A percentile compares a stretch with the other conserved stretches of the same genome.
These are phyloP conservation scores for Starmerella asiatica DNA, from an alignment of 805 yeast genomes.

Conservation along the genomic window DNA sequence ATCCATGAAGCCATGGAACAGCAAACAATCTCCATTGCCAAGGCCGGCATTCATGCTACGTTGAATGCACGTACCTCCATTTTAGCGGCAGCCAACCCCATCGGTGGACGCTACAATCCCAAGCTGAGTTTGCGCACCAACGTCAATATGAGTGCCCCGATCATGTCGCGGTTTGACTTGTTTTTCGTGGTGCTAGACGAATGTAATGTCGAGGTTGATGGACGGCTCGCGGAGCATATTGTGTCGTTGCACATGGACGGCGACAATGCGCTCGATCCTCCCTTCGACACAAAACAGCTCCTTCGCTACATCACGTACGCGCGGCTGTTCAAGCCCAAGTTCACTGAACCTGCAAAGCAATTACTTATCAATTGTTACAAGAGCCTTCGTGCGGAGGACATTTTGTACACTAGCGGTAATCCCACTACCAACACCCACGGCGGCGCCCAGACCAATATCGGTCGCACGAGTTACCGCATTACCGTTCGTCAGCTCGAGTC, in stretches of 20 bases:
- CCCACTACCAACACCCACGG: slow-evolving; percentile 11
- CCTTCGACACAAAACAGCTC: slow-evolving; percentile 76
- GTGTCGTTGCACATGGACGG: slow-evolving; percentile 83
- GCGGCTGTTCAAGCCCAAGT: slow-evolving; percentile 76
- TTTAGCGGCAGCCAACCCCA: slow-evolving; percentile 96
- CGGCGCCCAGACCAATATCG: slow-evolving; percentile 25
- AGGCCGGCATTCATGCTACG: slow-evolving; percentile 97
- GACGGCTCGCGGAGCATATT: slow-evolving; percentile 81
- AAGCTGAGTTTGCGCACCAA: slow-evolving; percentile 73
- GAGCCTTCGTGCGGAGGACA: slow-evolving; percentile 76
- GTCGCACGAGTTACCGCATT: slow-evolving; percentile 74
- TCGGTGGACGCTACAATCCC: slow-evolving; percentile 91
- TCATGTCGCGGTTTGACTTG: slow-evolving; percentile 94
- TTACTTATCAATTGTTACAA: slow-evolving; percentile 66
- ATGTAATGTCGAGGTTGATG: slow-evolving; percentile 80
- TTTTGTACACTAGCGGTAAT: slow-evolving; percentile 44
- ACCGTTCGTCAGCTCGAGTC: slow-evolving; percentile 90
- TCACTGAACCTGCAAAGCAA: slow-evolving; percentile 70
- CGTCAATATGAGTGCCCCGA: slow-evolving; percentile 92
- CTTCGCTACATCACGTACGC: slow-evolving; percentile 84
- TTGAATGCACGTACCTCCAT: slow-evolving; percentile 92
- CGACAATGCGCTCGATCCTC: slow-evolving; percentile 82
- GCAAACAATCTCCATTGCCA: slow-evolving; percentile 95
- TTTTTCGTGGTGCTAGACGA: slow-evolving; percentile 92
- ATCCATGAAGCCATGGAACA: slow-evolving; percentile 99